Evolutionary conservation across 257 asterid genomes (phyloP), one percentile per base, ranked within the genome.

Genomic region (Perilla frutescens): DNA sequence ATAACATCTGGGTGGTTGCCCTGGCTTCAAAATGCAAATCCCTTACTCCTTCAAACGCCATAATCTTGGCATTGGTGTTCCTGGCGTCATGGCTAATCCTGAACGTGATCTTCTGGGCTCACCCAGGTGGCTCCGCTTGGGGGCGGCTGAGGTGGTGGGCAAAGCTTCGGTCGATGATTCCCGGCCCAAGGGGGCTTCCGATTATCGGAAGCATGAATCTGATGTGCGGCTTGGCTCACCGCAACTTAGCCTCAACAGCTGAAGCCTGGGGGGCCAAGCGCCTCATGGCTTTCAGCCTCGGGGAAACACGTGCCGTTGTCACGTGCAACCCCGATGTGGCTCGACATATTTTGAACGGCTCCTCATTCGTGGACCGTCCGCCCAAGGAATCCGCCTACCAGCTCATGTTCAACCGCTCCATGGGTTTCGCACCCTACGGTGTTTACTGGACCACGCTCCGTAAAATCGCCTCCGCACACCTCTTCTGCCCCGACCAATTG

Each of bases 61-160:
- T 81, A 5, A 14, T 70, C 56, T 55, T 87, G 0, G 76, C 79
- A 57, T 72, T 77, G 6, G 58, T 83, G 48, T 61, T 80, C 57
- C 20, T 85, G 31, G 74, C 88, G 1, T 78, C 82, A 6, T 83
- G 80, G 60, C 58, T 90, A 0, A n/a, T 77, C 77, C 73, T 87
- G 81, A 77, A 75, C 84, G 50, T 90, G 1, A 20, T 84, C 56
- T 82, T 83, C 81, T 92, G 98, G 98, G 76, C 87, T 55, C 82
- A 90, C 65, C 91, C 94, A 0, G 98, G 98, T 53, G 98, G 98
- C 71, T 81, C 92, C 2, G 94, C 98, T 15, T 92, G 98, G 98
- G 98, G 96, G 14, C 80, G 72, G 3, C 56, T 77, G 51, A 77
- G 41, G 50, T 73, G 85, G 84, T 20, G 26, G 26, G 0, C 26